These are phyloP conservation scores for Pisolithus thermaeus DNA, from an alignment of 1,284 basidiomycete genomes.

Conservation along the genomic window DNA sequence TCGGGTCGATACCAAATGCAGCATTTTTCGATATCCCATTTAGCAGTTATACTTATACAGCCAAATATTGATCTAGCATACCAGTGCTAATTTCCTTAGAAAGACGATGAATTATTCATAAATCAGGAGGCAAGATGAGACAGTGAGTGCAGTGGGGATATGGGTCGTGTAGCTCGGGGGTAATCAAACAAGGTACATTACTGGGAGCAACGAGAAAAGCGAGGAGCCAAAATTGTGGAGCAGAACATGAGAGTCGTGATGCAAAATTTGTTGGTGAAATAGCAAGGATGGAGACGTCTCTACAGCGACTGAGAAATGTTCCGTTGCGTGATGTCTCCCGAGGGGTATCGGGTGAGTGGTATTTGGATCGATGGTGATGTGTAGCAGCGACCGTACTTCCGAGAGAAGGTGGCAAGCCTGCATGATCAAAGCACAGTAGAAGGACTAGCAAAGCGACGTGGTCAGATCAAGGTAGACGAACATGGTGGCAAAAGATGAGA, in stretches of 20 bases:
- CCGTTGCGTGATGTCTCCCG: too few relatives aligned
- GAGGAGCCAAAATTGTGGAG: too few relatives aligned
- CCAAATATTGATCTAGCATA: constrained; percentile 1
- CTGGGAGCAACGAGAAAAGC: too few relatives aligned
- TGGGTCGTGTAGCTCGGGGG: not conserved
- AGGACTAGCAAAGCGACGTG: constrained; percentile 12
- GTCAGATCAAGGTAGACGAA: constrained; percentile 9
- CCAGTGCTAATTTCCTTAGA: constrained; percentile 10
- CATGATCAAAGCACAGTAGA: constrained; percentile 4
- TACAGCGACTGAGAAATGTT: too few relatives aligned
- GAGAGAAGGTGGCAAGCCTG: not conserved
- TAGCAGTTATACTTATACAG: not conserved
- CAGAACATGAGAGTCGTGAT: too few relatives aligned
- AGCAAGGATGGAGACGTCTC: too few relatives aligned
- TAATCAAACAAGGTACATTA: not conserved
- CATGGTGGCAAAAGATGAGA: too few relatives aligned
- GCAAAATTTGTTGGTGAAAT: too few relatives aligned
- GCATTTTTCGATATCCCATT: not conserved
- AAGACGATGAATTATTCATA: constrained; percentile 3
- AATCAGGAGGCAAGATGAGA: constrained; percentile 3
- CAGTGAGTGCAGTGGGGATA: constrained; percentile 2
- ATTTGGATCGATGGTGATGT: not conserved
- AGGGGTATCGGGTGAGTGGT: not conserved
- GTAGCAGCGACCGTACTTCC: not conserved
- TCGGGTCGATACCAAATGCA: not conserved